Evolutionary conservation across 805 yeast species (phyloP).

Genomic region (Sugiyamaella floridensis): DNA sequence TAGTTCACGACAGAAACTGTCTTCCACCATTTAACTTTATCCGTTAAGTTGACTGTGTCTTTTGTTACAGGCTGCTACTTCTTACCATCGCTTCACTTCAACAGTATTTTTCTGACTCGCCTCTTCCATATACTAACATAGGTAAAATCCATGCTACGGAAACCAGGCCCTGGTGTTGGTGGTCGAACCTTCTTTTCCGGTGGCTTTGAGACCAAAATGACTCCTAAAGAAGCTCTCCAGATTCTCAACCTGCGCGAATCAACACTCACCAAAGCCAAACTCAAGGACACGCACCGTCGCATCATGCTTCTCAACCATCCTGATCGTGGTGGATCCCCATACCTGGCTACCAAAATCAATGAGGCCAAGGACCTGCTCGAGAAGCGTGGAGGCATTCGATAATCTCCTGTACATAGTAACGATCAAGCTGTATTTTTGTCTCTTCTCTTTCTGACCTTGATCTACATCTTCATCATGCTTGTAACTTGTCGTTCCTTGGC

Average conservation of each 20-base stretch:
- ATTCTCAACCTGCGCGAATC: slow-evolving; percentile 57
- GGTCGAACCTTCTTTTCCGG: slow-evolving; percentile 74
- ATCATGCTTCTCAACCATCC: slow-evolving; percentile 83
- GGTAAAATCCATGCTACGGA: slow-evolving; percentile 26
- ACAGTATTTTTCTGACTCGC: background rate
- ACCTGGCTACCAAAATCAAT: slow-evolving; percentile 74
- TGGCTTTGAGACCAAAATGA: slow-evolving; percentile 88
- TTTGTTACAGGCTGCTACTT: no score
- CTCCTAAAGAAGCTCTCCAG: slow-evolving; percentile 78
- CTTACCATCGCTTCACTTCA: background rate
- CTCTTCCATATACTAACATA: background rate
- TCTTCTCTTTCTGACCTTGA: no score
- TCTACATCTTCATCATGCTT: no score
- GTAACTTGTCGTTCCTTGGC: background rate
- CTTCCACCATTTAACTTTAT: no score
- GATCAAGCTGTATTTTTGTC: background rate
- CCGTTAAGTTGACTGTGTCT: no score
- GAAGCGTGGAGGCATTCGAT: slow-evolving; percentile 39
- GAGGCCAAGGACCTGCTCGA: slow-evolving; percentile 79
- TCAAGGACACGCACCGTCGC: slow-evolving; percentile 66
- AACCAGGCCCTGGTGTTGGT: slow-evolving; percentile 52
- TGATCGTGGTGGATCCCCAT: slow-evolving; percentile 81
- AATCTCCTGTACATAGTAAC: background rate
- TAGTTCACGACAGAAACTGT: no score
- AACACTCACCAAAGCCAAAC: slow-evolving; percentile 31